These are phyloP conservation scores for Lodderomyces margitis DNA, from an alignment of 1,139 yeast species.

Conservation along the genomic window DNA sequence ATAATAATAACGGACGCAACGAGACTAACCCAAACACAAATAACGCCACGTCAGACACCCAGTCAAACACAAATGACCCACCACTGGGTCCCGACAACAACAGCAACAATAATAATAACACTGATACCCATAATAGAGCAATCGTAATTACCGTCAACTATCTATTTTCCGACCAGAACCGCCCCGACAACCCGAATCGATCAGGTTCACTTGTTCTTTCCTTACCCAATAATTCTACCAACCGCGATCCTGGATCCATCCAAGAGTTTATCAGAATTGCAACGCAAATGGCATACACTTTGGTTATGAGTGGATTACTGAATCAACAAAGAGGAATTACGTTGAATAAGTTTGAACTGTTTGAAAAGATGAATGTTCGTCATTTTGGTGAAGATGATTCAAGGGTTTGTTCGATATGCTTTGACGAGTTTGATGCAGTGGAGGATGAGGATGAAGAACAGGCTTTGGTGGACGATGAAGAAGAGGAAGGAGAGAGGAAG, in stretches of 20 bases:
- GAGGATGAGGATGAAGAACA: slow-evolving; percentile 8
- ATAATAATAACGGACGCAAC: not conserved
- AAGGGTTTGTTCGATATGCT: slow-evolving; percentile 65
- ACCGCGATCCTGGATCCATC: slow-evolving; percentile 51
- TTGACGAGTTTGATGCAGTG: slow-evolving; percentile 47
- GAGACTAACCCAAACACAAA: not conserved
- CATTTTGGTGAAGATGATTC: slow-evolving; percentile 17
- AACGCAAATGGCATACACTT: slow-evolving; percentile 65
- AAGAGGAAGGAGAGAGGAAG: slow-evolving; percentile 16
- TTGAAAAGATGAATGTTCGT: slow-evolving; percentile 26
- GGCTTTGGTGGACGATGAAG: slow-evolving; percentile 13
- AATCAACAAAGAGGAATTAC: slow-evolving; percentile 51
- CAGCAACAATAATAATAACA: slow-evolving; percentile 1
- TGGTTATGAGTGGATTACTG: slow-evolving; percentile 47
- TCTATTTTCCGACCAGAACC: slow-evolving; percentile 43
- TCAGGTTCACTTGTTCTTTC: slow-evolving; percentile 59
- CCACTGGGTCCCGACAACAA: not conserved
- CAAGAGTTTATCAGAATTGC: slow-evolving; percentile 63
- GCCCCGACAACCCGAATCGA: slow-evolving; percentile 41
- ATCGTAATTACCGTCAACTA: slow-evolving; percentile 47
- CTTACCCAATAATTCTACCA: slow-evolving; percentile 61
- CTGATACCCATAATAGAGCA: slow-evolving; percentile 18
- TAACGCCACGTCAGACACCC: not conserved
- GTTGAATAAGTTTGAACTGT: slow-evolving; percentile 48
- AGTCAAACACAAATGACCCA: not conserved